Evolutionary conservation across 2,329 filamentous ascomycete genomes (phyloP).

Genomic region (Paraphoma sp.): DNA sequence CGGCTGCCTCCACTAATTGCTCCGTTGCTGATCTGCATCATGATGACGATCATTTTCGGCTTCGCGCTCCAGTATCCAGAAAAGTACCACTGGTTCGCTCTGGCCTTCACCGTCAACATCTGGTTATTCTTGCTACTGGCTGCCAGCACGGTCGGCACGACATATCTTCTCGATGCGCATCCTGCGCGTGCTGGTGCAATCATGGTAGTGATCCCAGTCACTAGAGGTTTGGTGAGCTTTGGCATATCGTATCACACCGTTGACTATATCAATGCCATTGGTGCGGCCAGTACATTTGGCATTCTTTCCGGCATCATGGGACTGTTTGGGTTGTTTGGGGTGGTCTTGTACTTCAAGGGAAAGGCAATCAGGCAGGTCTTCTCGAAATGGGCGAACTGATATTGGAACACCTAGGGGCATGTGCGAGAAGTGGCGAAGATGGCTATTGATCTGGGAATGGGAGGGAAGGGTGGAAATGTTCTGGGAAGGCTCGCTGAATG

Average conservation of each 20-base stretch:
- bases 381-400: neutral
- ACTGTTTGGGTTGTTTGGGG: slow-evolving; percentile 7
- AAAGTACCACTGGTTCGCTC: slow-evolving; percentile 12
- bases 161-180: slow-evolving; percentile 10
- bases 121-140: slow-evolving; percentile 11
- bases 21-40: slow-evolving; percentile 43
- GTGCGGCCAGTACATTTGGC: slow-evolving; percentile 9
- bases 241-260: slow-evolving; percentile 11
- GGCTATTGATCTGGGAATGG: no score
- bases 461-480: no score
- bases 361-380: neutral
- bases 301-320: slow-evolving; percentile 8
- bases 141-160: slow-evolving; percentile 13
- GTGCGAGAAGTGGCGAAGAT: no score
- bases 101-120: slow-evolving; percentile 13
- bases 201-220: slow-evolving; percentile 15
- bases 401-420: neutral
- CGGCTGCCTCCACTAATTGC: slow-evolving; percentile 46
- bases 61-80: slow-evolving; percentile 6
- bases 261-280: slow-evolving; percentile 10
- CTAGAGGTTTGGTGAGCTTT: slow-evolving; percentile 11
- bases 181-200: slow-evolving; percentile 9
- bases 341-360: slow-evolving; percentile 1
- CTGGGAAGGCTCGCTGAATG: no score
- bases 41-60: slow-evolving; percentile 10